phyloP scores from a whole-genome alignment of 129 eudicot species.

The Arctium minus region DNA sequence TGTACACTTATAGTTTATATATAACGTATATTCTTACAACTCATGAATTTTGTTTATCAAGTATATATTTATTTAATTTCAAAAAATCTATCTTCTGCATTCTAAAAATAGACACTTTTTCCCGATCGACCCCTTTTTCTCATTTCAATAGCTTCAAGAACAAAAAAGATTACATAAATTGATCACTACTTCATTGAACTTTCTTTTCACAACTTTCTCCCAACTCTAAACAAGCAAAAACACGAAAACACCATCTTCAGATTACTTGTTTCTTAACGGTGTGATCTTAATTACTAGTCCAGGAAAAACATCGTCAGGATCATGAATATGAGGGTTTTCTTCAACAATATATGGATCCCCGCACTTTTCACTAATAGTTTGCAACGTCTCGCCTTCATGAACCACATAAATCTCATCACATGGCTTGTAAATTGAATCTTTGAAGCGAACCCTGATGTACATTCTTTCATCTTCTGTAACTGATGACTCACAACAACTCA shows the following conservation, averaged over 20 bases:
- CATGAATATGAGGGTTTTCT: constrained; percentile 50
- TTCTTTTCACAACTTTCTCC: background rate
- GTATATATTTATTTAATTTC: background rate
- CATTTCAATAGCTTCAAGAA: background rate
- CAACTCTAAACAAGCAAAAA: background rate
- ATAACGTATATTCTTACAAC: no score
- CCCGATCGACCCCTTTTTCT: background rate
- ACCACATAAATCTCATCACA: constrained; percentile 42
- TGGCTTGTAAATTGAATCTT: constrained; percentile 1
- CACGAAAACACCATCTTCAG: background rate
- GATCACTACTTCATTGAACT: background rate
- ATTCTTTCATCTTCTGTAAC: background rate
- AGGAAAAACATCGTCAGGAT: constrained; percentile 76
- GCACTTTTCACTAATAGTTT: constrained; percentile 35
- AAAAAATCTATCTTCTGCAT: background rate
- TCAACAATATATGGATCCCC: constrained; percentile 40
- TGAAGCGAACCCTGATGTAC: background rate
- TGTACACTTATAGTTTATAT: no score
- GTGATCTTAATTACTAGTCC: constrained; percentile 68
- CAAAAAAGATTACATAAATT: background rate
- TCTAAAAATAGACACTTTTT: background rate
- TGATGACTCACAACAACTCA: constrained; percentile 37
- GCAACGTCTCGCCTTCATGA: constrained; percentile 37
- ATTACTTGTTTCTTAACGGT: constrained; percentile 24
- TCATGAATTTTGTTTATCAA: no score